Base-by-base conservation (phyloP, 768 basidiomycete species). In the Tylopilus sp. region DNA sequence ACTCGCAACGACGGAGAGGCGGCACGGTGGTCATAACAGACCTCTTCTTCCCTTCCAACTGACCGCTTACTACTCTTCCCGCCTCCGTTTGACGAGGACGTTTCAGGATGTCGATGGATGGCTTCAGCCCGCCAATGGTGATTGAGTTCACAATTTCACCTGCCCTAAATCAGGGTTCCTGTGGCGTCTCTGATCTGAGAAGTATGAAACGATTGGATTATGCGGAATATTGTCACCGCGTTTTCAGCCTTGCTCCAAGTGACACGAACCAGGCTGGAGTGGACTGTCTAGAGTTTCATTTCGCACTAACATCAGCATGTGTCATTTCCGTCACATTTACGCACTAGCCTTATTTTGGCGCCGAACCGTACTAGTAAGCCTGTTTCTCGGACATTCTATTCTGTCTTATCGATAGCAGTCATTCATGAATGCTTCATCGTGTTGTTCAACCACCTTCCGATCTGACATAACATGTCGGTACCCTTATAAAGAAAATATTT, bases 41-140 rank as follows among this genome's bases (percentile, higher is more conserved):
- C 85, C 85, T 81, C 82, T 71, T 81, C 85, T 76, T 80, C 85
- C 86, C 87, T 83, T 77, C 85, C 84, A 71, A 76, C 83, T 78
- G 73, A 72, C 84, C 80, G 72, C 81, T 69, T 73, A 76, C 82
- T 75, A 75, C 79, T 78, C 72, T 84, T 78, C 76, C 83, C 82
- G 78, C 81, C 81, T 80, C 83, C 74, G 78, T 75, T 77, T 70
- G 71, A 78, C 71, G 75, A 80, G 77, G 80, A 78, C 71, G 74
- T n/a, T n/a, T n/a, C n/a, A 79, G 66, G 66, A 70, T 72, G 71
- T 71, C 67, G 71, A 71, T 72, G 64, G 6, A 55, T 56, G 53
- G 42, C 54, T 53, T 45, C 41, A 62, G 56, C 45, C 52, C 49
- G 37, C 52, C 56, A 57, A 66, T 69, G 50, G 43, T 34, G 54